Evolutionary conservation across 2,329 filamentous ascomycete genomes (phyloP).

Genomic region (Phaeosphaeriaceae sp.): DNA sequence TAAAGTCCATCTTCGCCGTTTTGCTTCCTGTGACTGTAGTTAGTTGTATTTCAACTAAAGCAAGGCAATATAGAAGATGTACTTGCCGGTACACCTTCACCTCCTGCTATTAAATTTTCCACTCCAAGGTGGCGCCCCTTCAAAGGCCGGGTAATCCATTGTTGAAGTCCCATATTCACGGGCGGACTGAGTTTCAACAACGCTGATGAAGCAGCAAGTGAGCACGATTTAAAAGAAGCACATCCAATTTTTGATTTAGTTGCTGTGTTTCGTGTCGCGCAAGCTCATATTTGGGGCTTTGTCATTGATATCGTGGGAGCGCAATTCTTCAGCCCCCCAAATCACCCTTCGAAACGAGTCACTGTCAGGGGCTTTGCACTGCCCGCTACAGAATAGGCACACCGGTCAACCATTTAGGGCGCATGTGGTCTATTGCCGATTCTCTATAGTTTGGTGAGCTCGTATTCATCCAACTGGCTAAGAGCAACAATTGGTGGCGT

Average conservation of each 20-base stretch:
- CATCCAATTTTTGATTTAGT: no score
- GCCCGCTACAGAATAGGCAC: constrained; percentile 8
- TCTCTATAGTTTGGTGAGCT: constrained; percentile 1
- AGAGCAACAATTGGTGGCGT: constrained; percentile 13
- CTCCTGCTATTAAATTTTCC: constrained; percentile 40
- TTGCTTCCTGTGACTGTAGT: constrained; percentile 22
- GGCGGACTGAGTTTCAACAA: background rate
- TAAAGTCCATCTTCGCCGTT: constrained; percentile 41
- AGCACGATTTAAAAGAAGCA: no score
- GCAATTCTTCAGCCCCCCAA: constrained; percentile 28
- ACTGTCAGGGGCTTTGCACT: constrained; percentile 5
- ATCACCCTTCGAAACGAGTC: background rate
- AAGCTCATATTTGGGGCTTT: constrained; percentile 7
- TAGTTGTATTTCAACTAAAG: background rate
- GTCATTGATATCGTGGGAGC: constrained; percentile 17
- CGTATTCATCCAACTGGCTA: background rate
- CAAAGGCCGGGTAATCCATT: constrained; percentile 40
- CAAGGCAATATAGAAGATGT: background rate
- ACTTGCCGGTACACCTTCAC: constrained; percentile 39
- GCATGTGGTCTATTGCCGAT: constrained; percentile 3
- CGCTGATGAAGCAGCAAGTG: no score
- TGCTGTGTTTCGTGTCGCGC: background rate
- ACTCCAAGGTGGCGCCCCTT: constrained; percentile 38
- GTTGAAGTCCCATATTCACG: constrained; percentile 35
- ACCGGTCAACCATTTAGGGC: constrained; percentile 21